Conservation (phyloP, 2,329 filamentous ascomycete genomes). For the Botrytis porri region DNA sequence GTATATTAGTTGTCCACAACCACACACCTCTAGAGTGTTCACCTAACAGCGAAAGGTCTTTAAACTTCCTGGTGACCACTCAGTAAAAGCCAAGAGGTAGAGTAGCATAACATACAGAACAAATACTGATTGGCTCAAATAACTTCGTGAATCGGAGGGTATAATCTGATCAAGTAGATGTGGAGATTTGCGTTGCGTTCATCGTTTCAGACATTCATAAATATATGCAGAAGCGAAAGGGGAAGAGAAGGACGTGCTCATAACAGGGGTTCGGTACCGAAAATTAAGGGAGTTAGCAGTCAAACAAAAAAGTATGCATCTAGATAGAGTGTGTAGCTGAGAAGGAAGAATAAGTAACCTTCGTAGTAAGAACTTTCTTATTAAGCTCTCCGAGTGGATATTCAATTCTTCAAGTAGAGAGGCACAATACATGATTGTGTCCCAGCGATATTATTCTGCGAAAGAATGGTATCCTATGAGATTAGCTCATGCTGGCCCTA, state of each 20-base stretch:
- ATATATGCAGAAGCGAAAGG: neutral
- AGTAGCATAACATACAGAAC: neutral
- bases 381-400: neutral
- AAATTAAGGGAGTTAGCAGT: neutral
- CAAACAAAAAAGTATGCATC: neutral
- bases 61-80: neutral
- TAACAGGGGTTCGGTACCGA: slow-evolving; percentile 1
- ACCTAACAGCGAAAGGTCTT: neutral
- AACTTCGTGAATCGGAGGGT: neutral
- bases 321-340: neutral
- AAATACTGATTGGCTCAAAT: neutral
- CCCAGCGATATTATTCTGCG: neutral
- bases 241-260: neutral
- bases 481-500: slow-evolving; percentile 1
- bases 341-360: neutral
- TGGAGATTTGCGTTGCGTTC: neutral
- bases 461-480: neutral
- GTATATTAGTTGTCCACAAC: neutral
- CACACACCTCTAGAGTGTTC: neutral
- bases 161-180: neutral
- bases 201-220: neutral
- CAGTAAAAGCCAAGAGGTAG: neutral
- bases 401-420: neutral
- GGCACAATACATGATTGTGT: neutral
- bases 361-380: neutral